Base-by-base conservation (phyloP, 2,329 filamentous ascomycete species). In the Ophiostoma pallidulum region DNA sequence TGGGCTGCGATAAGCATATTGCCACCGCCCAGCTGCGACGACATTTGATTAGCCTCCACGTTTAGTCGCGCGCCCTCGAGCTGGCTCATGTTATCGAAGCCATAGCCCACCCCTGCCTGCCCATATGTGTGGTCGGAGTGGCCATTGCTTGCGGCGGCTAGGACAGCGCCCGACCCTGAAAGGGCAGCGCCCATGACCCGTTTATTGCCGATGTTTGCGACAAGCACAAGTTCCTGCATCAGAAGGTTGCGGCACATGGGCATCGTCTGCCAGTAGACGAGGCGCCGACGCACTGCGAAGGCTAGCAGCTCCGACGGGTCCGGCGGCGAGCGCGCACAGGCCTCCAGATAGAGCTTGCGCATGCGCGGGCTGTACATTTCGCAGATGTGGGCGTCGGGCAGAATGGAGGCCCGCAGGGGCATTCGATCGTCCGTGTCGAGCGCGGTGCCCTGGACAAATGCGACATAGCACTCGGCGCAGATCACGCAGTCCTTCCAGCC, bases 331-430 rank as follows among this genome's bases (percentile, higher is more conserved):
- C 54, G 45, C 6, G 37, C 33, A 39, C 63, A 63, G 3, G 63
- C 62, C 3, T 46, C 48, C 0, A 2, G 3, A 29, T 46, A 67
- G 53, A 64, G 58, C 1, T 41, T 54, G n/a, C 66, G 64, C 64
- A 68, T 67, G 5, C 65, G 60, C 1, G 60, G 60, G 3, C 64
- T 65, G 60, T 64, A 67, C 6, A 67, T 56, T 29, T 63, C 61
- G 41, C 66, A 68, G 33, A 64, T 62, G 6, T 59, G 52, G 2
- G 53, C 36, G 0, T 56, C 54, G 12, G 59, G 52, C 10, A 64
- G 56, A 5, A 53, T 50, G 1, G 47, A 50, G 1, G 42, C 56
- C 13, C 61, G 59, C 35, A 65, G 50, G 0, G 58, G 55, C 18
- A 65, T 48, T 0, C 49, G 44, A 1, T 9, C 29, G 2, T 22